Evolutionary conservation across 352 stramenopile genomes (phyloP), one percentile per base, ranked within the genome.

Genomic region (Pythium scleroteichum): DNA sequence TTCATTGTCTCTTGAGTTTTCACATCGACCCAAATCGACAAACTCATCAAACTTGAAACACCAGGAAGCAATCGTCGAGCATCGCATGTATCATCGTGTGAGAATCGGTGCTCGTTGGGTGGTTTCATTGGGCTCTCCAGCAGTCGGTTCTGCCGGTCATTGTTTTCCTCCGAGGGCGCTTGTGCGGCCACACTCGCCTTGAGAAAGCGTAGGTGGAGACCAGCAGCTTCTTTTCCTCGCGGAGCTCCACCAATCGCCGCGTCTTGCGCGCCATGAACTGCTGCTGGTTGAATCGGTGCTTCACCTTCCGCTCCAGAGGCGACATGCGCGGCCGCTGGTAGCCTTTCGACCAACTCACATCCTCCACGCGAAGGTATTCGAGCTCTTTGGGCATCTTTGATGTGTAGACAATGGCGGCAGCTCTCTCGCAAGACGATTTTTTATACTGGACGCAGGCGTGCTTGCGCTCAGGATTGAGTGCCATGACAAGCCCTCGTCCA

Each of bases 251-350:
- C 2, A 56, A 14, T 0, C 49, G 49, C 10, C 45, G 17, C 17
- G 20, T 32, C 20, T 46, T 17, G 32, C 49, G 49, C 12, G 17
- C 32, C 19, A 56, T 22, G 32, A 56, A 56, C 29, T 32, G 17
- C 33, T 29, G 49, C 20, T 56, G 49, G 8, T 40, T 14, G 32
- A 46, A 3, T 2, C 49, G 29, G 49, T 56, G 49, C 9, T 32
- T 45, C 8, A 17, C 32, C 22, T 22, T 24, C 6, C 19, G 19
- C 29, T 42, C 23, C 10, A 8, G 4, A 14, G 20, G 2, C 10
- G 26, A 16, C 49, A 56, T 56, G 33, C 49, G 49, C 22, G 49
- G 49, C 33, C 49, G 49, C 29, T 32, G 17, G 49, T 45, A 32
- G 7, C 49, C 49, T 5, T 45, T 45, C 13, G 49, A 32, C 49